phyloP scores from a whole-genome alignment of 179 eudicot species.

The Vitellaria paradoxa region DNA sequence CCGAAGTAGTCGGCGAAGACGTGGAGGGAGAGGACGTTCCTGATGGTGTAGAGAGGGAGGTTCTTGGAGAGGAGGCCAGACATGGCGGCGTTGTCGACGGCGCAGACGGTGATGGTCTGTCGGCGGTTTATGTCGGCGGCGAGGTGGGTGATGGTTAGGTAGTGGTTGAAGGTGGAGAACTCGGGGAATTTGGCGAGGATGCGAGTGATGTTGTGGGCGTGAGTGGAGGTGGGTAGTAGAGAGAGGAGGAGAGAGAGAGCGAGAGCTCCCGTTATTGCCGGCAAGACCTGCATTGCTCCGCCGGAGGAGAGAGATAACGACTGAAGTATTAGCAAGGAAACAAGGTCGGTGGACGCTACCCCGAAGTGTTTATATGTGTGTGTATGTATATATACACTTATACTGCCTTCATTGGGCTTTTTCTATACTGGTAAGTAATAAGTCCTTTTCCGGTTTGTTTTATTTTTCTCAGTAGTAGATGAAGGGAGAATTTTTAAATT shows the following conservation, averaged over 20 bases:
- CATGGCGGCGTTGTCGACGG: slow-evolving; percentile 81
- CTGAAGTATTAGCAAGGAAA: slow-evolving; percentile 8
- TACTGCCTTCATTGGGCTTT: no score
- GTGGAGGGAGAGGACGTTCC: slow-evolving; percentile 69
- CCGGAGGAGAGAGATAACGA: neutral
- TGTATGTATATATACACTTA: neutral
- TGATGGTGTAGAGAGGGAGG: slow-evolving; percentile 37
- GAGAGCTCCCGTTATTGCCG: slow-evolving; percentile 3
- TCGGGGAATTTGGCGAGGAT: slow-evolving; percentile 58
- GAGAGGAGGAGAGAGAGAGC: slow-evolving; percentile 18
- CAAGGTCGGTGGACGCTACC: neutral
- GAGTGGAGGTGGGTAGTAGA: slow-evolving; percentile 18
- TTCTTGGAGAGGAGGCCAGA: slow-evolving; percentile 40
- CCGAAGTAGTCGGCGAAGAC: slow-evolving; percentile 72
- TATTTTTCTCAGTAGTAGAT: no score
- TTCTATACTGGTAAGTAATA: no score
- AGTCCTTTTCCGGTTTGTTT: no score
- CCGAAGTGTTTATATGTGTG: neutral
- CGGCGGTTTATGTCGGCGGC: slow-evolving; percentile 77
- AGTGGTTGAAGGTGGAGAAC: slow-evolving; percentile 63
- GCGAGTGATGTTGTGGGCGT: slow-evolving; percentile 63
- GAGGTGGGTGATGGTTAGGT: slow-evolving; percentile 72
- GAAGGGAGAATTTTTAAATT: no score
- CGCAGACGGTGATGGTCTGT: slow-evolving; percentile 70
- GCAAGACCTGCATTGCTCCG: slow-evolving; percentile 21